phyloP scores from a whole-genome alignment of 2,329 filamentous ascomycete genomes.

The Trichoderma koningii region DNA sequence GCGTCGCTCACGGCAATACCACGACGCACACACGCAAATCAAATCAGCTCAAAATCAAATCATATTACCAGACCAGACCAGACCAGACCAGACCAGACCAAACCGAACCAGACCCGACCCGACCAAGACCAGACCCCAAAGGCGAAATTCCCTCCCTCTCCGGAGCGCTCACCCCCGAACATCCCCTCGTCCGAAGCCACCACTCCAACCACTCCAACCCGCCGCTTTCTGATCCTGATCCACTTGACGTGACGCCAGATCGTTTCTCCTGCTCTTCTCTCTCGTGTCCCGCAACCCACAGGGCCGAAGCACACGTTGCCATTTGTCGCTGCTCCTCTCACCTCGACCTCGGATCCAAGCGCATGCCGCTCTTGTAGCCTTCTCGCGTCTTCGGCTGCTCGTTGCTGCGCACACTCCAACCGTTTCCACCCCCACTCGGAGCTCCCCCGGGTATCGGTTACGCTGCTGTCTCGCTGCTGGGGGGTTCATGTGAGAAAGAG shows the following conservation, averaged over 20 bases:
- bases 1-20: not conserved
- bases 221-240: slow-evolving; percentile 11
- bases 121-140: not conserved
- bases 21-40: not conserved
- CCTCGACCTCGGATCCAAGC: slow-evolving; percentile 16
- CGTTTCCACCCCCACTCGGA: slow-evolving; percentile 10
- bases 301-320: slow-evolving; percentile 26
- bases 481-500: not conserved
- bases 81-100: no score
- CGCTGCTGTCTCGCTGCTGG: not conserved
- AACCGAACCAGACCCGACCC: no score
- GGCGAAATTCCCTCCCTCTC: slow-evolving; percentile 12
- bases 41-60: no score
- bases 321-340: slow-evolving; percentile 11
- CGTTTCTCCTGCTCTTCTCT: not conserved
- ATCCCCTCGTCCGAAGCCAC: slow-evolving; percentile 34
- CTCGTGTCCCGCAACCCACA: slow-evolving; percentile 6
- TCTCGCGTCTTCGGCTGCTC: not conserved
- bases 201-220: slow-evolving; percentile 1
- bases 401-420: not conserved
- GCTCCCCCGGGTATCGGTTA: slow-evolving; percentile 3
- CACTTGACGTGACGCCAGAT: slow-evolving; percentile 26
- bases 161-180: slow-evolving; percentile 24
- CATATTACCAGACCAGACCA: no score
- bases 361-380: slow-evolving; percentile 9